A percentile compares a stretch with the other conserved stretches of the same genome.
These are phyloP conservation scores for Alternaria gaisen DNA, from an alignment of 2,329 filamentous ascomycete species.

Conservation along the genomic window DNA sequence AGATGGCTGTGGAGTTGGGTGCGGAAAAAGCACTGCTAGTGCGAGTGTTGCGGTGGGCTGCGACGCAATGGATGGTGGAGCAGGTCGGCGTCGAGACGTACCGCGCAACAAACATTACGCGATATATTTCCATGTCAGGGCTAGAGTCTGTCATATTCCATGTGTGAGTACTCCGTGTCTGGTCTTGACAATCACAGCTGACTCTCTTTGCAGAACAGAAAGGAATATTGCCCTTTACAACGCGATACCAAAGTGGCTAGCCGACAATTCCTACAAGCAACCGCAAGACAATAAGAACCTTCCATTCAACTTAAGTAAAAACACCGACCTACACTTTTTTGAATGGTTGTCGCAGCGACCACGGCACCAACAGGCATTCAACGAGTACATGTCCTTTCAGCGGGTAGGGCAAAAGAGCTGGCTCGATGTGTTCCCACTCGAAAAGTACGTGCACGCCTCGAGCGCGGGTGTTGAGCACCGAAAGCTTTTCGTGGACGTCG, in stretches of 20 bases:
- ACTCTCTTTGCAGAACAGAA: conserved; percentile 4
- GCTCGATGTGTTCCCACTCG: conserved; percentile 12
- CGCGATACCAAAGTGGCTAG: conserved; percentile 14
- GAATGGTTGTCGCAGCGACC: conserved; percentile 15
- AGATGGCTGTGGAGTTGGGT: conserved; percentile 8
- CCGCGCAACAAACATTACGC: conserved; percentile 8
- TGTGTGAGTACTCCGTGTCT: conserved; percentile 1
- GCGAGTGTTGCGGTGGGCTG: conserved; percentile 8
- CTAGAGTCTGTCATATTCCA: conserved; percentile 11
- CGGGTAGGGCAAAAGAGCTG: conserved; percentile 13
- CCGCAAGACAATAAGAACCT: conserved; percentile 13
- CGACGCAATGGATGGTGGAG: conserved; percentile 17
- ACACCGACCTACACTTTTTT: conserved; percentile 12
- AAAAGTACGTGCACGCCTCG: conserved; percentile 1
- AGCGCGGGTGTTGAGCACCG: background rate
- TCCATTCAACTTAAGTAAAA: conserved; percentile 8
- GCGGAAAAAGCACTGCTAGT: conserved; percentile 7
- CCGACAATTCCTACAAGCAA: conserved; percentile 10
- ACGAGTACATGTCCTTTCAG: conserved; percentile 18
- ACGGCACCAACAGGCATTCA: conserved; percentile 12
- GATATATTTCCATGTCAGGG: conserved; percentile 8
- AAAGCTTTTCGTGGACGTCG: conserved; percentile 9
- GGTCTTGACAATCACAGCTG: background rate
- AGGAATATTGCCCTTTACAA: conserved; percentile 13
- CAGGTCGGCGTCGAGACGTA: conserved; percentile 9